phyloP scores from a whole-genome alignment of 441 rosid genomes.

The Populus trichocarpa region DNA sequence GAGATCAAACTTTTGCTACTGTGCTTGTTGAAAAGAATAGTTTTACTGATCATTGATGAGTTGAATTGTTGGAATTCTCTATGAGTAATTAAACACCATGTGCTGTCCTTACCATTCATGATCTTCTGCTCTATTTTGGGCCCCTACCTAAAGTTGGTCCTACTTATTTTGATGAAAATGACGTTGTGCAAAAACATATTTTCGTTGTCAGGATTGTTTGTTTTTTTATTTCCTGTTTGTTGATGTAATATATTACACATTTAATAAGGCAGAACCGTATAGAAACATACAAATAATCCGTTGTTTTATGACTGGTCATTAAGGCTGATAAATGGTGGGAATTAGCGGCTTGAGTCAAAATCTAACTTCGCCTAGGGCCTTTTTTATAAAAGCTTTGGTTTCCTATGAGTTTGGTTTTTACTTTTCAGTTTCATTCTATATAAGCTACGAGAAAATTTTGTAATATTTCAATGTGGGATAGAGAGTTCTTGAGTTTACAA shows the following conservation, averaged over 20 bases:
- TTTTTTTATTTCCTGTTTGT: too few species aligned
- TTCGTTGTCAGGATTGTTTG: not conserved
- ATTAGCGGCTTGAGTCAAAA: not conserved
- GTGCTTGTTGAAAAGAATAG: conserved; percentile 26
- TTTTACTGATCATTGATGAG: not conserved
- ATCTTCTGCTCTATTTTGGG: not conserved
- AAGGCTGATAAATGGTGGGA: not conserved
- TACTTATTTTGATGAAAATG: not conserved
- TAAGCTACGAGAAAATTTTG: not conserved
- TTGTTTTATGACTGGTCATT: not conserved
- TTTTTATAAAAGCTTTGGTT: not conserved
- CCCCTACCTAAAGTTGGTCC: not conserved
- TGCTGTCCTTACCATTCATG: not conserved
- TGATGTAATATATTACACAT: too few species aligned
- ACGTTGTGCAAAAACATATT: not conserved
- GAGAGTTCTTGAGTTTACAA: too few species aligned
- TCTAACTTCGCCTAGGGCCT: not conserved
- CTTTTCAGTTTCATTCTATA: not conserved
- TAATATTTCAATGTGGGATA: too few species aligned
- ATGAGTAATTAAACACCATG: not conserved
- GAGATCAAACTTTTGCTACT: not conserved
- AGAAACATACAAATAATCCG: too few species aligned
- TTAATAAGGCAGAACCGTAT: too few species aligned
- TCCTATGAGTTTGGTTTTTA: too few species aligned
- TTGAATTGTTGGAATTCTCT: conserved; percentile 7